These are phyloP conservation scores for Leccinum fallax DNA, from an alignment of 1,284 basidiomycete species.

Conservation along the genomic window DNA sequence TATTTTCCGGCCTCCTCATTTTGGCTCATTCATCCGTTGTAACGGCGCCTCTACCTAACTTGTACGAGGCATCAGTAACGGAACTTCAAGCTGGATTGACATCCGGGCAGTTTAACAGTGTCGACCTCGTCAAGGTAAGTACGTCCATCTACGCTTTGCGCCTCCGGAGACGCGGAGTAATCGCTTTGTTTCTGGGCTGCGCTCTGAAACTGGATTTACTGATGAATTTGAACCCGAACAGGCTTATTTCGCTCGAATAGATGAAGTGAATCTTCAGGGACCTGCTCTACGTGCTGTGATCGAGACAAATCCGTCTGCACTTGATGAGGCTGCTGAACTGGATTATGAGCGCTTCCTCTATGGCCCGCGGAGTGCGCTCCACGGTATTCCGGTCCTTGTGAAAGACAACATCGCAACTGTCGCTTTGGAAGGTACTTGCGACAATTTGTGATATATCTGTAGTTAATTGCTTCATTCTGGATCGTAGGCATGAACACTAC, in stretches of 20 bases:
- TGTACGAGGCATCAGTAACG: conserved; percentile 62
- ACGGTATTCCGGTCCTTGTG: conserved; percentile 71
- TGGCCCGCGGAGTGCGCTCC: conserved; percentile 56
- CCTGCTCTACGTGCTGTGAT: conserved; percentile 62
- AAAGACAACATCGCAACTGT: conserved; percentile 73
- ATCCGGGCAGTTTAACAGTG: conserved; percentile 57
- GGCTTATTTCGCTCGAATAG: conserved; percentile 71
- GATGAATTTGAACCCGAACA: conserved; percentile 22
- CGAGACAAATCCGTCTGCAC: conserved; percentile 62
- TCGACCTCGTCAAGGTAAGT: conserved; percentile 62
- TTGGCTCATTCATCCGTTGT: conserved; percentile 7
- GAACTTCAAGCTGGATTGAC: conserved; percentile 61
- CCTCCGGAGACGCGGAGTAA: no score
- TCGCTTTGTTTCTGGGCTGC: not conserved
- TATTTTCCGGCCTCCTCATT: conserved; percentile 7
- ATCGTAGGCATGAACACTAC: conserved; percentile 67
- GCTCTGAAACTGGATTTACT: not conserved
- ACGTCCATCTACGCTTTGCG: no score
- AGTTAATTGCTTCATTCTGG: not conserved
- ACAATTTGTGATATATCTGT: not conserved
- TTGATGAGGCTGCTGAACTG: conserved; percentile 52
- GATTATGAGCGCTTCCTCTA: conserved; percentile 53
- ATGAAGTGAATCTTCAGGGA: conserved; percentile 70
- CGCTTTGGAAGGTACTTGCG: conserved; percentile 48
- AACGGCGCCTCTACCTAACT: conserved; percentile 46